Evolutionary conservation across 139 green algal genomes (phyloP).

Genomic region (Prasinococcaceae sp.): DNA sequence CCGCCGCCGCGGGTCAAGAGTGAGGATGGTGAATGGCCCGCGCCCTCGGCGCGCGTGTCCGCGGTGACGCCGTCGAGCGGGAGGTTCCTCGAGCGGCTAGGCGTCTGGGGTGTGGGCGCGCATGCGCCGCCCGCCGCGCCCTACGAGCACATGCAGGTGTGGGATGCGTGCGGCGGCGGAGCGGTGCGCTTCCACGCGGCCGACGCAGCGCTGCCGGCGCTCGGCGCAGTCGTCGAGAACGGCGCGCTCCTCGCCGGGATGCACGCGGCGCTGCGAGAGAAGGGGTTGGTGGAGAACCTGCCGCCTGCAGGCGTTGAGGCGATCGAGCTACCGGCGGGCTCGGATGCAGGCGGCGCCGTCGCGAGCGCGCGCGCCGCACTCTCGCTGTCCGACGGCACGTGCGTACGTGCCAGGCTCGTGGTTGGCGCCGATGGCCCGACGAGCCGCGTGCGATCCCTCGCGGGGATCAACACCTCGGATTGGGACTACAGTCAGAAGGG

Average conservation of each 20-base stretch:
- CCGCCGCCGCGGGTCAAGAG: not conserved
- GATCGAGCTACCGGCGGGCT: not conserved
- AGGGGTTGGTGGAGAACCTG: too few species aligned
- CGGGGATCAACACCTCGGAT: conserved; percentile 1
- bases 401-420: conserved; percentile 11
- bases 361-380: not conserved
- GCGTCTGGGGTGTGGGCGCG: not conserved
- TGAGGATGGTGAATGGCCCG: not conserved
- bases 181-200: not conserved
- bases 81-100: not conserved
- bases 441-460: conserved; percentile 9
- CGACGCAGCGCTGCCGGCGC: not conserved
- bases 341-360: not conserved
- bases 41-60: not conserved
- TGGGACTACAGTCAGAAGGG: conserved; percentile 12
- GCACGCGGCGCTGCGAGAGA: too few species aligned
- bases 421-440: conserved; percentile 23
- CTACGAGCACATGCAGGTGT: conserved; percentile 9
- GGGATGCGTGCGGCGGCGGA: not conserved
- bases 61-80: not conserved
- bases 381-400: not conserved
- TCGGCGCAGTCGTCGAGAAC: conserved; percentile 8
- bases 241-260: not conserved
- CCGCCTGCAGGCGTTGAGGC: not conserved
- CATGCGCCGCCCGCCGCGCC: not conserved